Conservation (phyloP, 768 basidiomycete species). For the Phlebiopsis gigantea region DNA sequence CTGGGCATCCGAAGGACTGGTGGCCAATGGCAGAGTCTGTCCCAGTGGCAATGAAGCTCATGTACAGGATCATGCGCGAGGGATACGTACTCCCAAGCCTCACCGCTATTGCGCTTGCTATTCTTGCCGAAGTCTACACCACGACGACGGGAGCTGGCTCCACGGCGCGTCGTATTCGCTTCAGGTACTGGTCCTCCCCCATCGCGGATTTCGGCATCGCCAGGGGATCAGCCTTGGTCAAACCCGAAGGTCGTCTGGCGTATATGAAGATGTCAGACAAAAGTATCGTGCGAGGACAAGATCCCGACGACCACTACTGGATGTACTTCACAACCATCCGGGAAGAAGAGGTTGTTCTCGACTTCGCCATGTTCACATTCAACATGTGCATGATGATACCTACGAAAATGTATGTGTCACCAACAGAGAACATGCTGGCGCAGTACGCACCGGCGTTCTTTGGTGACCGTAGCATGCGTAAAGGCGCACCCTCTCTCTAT, state of each 20-base stretch:
- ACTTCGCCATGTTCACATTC: slow-evolving; percentile 5
- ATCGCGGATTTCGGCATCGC: slow-evolving; percentile 34
- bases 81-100: slow-evolving; percentile 29
- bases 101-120: slow-evolving; percentile 27
- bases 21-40: slow-evolving; percentile 27
- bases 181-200: slow-evolving; percentile 33
- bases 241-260: slow-evolving; percentile 30
- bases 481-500: background rate
- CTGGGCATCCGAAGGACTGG: slow-evolving; percentile 19
- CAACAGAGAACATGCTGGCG: background rate
- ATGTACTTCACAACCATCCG: slow-evolving; percentile 40
- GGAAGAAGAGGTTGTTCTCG: slow-evolving; percentile 24
- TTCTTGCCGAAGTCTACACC: slow-evolving; percentile 37
- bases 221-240: slow-evolving; percentile 1
- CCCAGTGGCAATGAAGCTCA: slow-evolving; percentile 26
- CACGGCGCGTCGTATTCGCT: slow-evolving; percentile 25
- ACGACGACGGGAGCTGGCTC: slow-evolving; percentile 23
- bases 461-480: background rate
- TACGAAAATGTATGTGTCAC: background rate
- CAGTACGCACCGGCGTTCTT: background rate
- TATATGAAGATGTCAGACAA: slow-evolving; percentile 24
- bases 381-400: slow-evolving; percentile 1
- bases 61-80: slow-evolving; percentile 24
- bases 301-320: slow-evolving; percentile 45
- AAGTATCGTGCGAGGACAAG: slow-evolving; percentile 29